Evolutionary conservation across 306 rosid genomes (phyloP), one percentile per base, ranked within the genome.

Genomic region (Hylodesmum podocarpum): DNA sequence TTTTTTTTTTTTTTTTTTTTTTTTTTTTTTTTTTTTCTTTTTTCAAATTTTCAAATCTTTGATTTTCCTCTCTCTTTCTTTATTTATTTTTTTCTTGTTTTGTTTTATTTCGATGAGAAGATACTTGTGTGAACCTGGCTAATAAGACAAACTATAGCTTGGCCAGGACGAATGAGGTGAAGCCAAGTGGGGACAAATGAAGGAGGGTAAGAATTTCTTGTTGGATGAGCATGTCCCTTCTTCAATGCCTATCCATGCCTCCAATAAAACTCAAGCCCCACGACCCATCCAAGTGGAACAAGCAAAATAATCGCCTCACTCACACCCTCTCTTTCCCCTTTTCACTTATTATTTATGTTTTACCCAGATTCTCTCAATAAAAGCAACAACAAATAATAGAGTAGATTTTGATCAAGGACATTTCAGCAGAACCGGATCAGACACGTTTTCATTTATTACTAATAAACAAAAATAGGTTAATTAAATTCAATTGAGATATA

Each of bases 261-360:
- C 82, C 72, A 72, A 75, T 85, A 82, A 80, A 80, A 66, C 78
- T 33, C 34, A 47, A 81, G 85, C 87, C 93, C 97, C 94, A 92
- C 97, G 75, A 18, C 89, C 91, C 93, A 86, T 86, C 83, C 89
- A 68, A 81, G 72, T 70, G 72, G 82, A 61, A n/a, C n/a, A n/a
- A 37, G 9, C 3, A 25, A 25, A 63, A 33, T 9, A 62, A 34
- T 34, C 53, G 25, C 4, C 4, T 14, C 1, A 1, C 22, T 4
- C 53, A 4, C 53, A 0, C 22, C 4, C 1, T 3, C 19, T 19
- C 0, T 22, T 36, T 22, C 24, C n/a, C 31, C 37, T 76, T 61
- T n/a, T 58, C 65, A 70, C 74, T 24, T 50, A 16, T 13, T 65
- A 29, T 43, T 6, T 37, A 3, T 44, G 81, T 81, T 81, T 83